phyloP scores from a whole-genome alignment of 352 stramenopile species.

The Aphanomyces stellatus region DNA sequence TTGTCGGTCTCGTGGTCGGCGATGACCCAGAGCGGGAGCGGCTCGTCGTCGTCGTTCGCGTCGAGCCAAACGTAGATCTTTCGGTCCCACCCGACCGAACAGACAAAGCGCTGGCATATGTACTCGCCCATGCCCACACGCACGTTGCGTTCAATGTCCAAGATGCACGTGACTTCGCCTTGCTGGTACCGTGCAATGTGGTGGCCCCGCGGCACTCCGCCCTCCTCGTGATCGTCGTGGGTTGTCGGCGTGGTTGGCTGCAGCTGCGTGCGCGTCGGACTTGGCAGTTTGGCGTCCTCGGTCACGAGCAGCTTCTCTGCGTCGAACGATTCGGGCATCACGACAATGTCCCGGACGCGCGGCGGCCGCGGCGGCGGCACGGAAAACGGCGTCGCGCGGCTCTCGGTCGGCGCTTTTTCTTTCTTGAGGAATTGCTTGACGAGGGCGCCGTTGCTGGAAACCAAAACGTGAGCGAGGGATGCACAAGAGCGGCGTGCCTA shows the following conservation, averaged over 20 bases:
- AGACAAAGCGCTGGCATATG: constrained; percentile 72
- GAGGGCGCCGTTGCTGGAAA: constrained; percentile 71
- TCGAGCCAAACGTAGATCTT: constrained; percentile 79
- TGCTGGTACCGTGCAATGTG: constrained; percentile 35
- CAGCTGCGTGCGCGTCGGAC: not conserved
- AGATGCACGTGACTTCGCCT: constrained; percentile 75
- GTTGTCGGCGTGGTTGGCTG: not conserved
- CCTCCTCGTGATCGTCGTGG: constrained; percentile 17
- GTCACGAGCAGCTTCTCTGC: not conserved
- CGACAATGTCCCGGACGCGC: constrained; percentile 7
- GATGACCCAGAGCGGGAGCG: constrained; percentile 46
- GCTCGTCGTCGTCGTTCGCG: constrained; percentile 70
- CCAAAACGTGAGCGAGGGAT: not conserved
- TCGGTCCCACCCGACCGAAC: constrained; percentile 74
- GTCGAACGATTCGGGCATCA: constrained; percentile 6
- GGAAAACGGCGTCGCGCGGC: not conserved
- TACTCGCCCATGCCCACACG: constrained; percentile 75
- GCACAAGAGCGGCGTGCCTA: constrained; percentile 15
- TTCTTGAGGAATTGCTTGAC: constrained; percentile 81
- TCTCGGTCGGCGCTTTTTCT: constrained; percentile 23
- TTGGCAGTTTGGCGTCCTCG: not conserved
- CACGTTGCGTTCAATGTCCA: constrained; percentile 74
- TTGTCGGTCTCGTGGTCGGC: constrained; percentile 23
- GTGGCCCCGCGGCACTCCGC: constrained; percentile 21
- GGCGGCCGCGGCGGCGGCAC: not conserved